These are phyloP conservation scores for Fomitopsis serialis DNA, from an alignment of 768 basidiomycete species.

Conservation along the genomic window DNA sequence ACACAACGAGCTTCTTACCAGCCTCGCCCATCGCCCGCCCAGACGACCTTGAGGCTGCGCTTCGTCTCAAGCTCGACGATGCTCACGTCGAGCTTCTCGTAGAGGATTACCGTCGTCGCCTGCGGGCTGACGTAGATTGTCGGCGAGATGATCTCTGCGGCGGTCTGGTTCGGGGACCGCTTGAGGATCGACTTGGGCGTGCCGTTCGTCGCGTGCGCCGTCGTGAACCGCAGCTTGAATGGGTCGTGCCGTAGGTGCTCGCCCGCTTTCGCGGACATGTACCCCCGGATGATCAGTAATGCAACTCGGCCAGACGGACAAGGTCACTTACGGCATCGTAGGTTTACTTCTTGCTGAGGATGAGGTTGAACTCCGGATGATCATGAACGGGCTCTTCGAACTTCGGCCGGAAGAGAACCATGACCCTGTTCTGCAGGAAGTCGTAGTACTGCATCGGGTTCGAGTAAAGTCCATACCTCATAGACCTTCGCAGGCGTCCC, in stretches of 20 bases:
- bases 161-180: constrained; percentile 88
- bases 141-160: constrained; percentile 93
- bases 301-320: constrained; percentile 26
- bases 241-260: constrained; percentile 90
- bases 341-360: constrained; percentile 97
- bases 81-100: constrained; percentile 95
- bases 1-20: too few species aligned
- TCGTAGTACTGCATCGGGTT: constrained; percentile 95
- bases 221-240: constrained; percentile 96
- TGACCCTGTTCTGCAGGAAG: constrained; percentile 94
- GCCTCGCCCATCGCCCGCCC: too few species aligned
- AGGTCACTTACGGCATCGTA: constrained; percentile 86
- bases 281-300: constrained; percentile 5
- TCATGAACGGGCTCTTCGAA: constrained; percentile 75
- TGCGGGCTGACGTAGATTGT: constrained; percentile 72
- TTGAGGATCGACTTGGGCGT: constrained; percentile 86
- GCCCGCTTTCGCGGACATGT: constrained; percentile 94
- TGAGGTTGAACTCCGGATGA: constrained; percentile 80
- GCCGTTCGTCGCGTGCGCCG: constrained; percentile 83
- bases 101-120: constrained; percentile 77
- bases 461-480: constrained; percentile 83
- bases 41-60: constrained; percentile 90
- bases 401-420: constrained; percentile 93
- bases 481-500: constrained; percentile 93
- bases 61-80: constrained; percentile 99